phyloP scores from a whole-genome alignment of 1,284 basidiomycete species.

The Lignosus rhinocerotis region DNA sequence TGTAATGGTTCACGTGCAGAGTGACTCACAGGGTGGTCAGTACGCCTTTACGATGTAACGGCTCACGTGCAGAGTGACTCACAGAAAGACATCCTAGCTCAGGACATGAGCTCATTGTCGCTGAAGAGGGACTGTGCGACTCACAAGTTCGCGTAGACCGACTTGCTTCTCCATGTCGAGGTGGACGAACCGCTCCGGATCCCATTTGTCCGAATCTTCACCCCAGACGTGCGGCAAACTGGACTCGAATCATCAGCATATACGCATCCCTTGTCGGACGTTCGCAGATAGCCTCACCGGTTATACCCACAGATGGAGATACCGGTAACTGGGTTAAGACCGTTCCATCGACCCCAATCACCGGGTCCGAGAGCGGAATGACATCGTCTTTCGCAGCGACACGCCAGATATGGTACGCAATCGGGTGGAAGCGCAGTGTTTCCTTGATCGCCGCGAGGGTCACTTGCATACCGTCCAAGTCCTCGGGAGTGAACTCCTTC shows the following conservation, averaged over 20 bases:
- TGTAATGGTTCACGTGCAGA: background rate
- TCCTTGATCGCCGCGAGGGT: conserved; percentile 29
- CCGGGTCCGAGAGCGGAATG: conserved; percentile 40
- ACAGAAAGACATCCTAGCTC: conserved; percentile 14
- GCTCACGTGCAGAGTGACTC: background rate
- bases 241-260: background rate
- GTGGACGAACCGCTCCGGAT: conserved; percentile 6
- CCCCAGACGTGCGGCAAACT: conserved; percentile 46
- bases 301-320: conserved; percentile 33
- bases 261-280: background rate
- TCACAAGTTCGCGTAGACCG: conserved; percentile 53
- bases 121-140: conserved; percentile 13
- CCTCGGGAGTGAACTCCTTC: conserved; percentile 28
- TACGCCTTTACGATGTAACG: background rate
- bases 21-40: conserved; percentile 1
- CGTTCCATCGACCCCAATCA: conserved; percentile 33
- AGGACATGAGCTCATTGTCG: background rate
- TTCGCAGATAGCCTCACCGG: conserved; percentile 25
- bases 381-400: conserved; percentile 35
- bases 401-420: conserved; percentile 32
- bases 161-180: conserved; percentile 28
- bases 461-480: conserved; percentile 33
- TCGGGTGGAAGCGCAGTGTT: conserved; percentile 39
- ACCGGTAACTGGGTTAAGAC: conserved; percentile 36
- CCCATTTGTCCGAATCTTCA: conserved; percentile 37